These are phyloP conservation scores for Basidiobolus meristosporus DNA, from an alignment of 371 early-diverging fungal genomes.

Conservation along the genomic window DNA sequence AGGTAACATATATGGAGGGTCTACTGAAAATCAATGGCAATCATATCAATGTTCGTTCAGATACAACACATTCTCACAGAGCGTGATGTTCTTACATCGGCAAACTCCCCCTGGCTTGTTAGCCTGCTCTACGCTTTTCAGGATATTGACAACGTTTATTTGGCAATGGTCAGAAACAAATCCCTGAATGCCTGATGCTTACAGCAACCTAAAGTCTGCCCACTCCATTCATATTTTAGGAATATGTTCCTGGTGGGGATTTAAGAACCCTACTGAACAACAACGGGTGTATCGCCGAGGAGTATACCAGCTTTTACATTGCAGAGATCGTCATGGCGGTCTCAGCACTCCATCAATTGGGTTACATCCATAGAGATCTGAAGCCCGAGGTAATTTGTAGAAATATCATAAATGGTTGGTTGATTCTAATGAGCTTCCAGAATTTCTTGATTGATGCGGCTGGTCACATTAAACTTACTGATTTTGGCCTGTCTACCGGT, in stretches of 20 bases:
- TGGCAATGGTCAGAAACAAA: conserved; percentile 36
- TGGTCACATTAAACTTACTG: conserved; percentile 64
- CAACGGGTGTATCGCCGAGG: conserved; percentile 31
- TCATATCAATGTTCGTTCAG: not conserved
- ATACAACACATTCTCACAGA: conserved; percentile 51
- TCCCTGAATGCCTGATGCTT: conserved; percentile 9
- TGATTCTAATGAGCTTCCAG: conserved; percentile 4
- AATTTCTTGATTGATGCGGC: conserved; percentile 36
- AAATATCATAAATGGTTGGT: not conserved
- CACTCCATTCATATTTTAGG: conserved; percentile 6
- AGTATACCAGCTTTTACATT: conserved; percentile 42
- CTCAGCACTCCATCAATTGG: conserved; percentile 40
- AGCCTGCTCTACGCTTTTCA: conserved; percentile 52
- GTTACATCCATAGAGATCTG: conserved; percentile 41
- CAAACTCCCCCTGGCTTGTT: conserved; percentile 40
- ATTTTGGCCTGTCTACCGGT: conserved; percentile 83
- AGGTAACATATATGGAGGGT: conserved; percentile 7
- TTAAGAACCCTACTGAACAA: conserved; percentile 40
- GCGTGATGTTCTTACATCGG: conserved; percentile 54
- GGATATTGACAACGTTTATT: conserved; percentile 36
- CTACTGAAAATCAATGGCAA: not conserved
- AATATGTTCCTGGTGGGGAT: conserved; percentile 70
- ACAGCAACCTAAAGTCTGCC: not conserved
- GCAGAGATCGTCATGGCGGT: conserved; percentile 54
- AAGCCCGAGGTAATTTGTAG: conserved; percentile 15